Conservation (phyloP, 768 basidiomycete genomes). For the Multifurca ochricompacta region DNA sequence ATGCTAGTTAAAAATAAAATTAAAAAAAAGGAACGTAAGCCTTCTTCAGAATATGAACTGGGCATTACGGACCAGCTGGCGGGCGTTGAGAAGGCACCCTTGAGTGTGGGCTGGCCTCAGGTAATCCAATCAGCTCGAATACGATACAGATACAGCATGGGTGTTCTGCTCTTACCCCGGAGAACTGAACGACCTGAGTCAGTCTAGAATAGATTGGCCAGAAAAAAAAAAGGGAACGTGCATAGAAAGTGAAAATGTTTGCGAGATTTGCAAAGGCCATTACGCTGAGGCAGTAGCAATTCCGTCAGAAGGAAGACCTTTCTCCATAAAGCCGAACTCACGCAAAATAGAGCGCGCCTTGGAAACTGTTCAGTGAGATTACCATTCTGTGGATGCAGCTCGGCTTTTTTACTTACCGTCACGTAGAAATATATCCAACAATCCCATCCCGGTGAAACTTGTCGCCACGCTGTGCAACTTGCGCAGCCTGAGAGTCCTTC, state of each 20-base stretch:
- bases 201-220: background rate
- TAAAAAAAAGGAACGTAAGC: background rate
- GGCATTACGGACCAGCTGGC: conserved; percentile 36
- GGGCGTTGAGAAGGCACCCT: conserved; percentile 42
- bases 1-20: conserved; percentile 27
- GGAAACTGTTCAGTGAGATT: background rate
- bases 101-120: conserved; percentile 35
- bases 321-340: conserved; percentile 26
- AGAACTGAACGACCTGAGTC: conserved; percentile 17
- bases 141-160: background rate
- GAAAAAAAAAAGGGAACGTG: conserved; percentile 14
- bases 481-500: conserved; percentile 34
- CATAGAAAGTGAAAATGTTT: conserved; percentile 40
- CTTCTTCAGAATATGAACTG: background rate
- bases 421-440: conserved; percentile 38
- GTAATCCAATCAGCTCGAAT: conserved; percentile 23
- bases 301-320: background rate
- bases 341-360: conserved; percentile 52
- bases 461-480: conserved; percentile 23
- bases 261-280: conserved; percentile 45
- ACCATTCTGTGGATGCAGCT: background rate
- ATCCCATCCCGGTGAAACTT: conserved; percentile 26
- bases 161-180: conserved; percentile 18
- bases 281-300: conserved; percentile 28
- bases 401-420: conserved; percentile 36